phyloP scores from a whole-genome alignment of 2,329 filamentous ascomycete species.

The Coniosporium tulheliwenetii region DNA sequence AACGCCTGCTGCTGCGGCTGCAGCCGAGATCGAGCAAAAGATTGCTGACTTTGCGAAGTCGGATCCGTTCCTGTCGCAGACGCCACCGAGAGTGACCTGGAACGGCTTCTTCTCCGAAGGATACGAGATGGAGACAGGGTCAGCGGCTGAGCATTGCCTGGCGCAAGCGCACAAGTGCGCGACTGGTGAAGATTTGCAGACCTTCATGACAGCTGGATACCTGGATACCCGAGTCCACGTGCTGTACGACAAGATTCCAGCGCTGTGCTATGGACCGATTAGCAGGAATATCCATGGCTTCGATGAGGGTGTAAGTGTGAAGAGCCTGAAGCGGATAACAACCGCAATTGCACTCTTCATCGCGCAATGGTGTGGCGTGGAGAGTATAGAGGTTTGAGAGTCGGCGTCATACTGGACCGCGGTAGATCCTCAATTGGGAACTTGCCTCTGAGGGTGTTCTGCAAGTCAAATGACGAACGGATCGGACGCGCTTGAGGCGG shows the following conservation, averaged over 20 bases:
- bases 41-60: background rate
- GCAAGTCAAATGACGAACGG: too few species aligned
- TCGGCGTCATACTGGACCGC: too few species aligned
- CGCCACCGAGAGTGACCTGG: slow-evolving; percentile 8
- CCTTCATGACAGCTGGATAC: slow-evolving; percentile 3
- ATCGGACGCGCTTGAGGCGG: too few species aligned
- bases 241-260: slow-evolving; percentile 10
- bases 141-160: slow-evolving; percentile 7
- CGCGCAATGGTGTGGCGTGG: slow-evolving; percentile 9
- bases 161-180: slow-evolving; percentile 6
- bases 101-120: slow-evolving; percentile 12
- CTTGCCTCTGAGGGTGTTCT: too few species aligned
- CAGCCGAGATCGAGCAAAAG: slow-evolving; percentile 7
- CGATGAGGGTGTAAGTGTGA: slow-evolving; percentile 9
- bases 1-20: slow-evolving; percentile 7
- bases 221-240: slow-evolving; percentile 2
- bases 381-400: slow-evolving; percentile 9
- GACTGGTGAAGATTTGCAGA: slow-evolving; percentile 5
- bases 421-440: too few species aligned
- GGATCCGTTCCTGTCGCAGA: background rate
- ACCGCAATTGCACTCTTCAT: slow-evolving; percentile 3
- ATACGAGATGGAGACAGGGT: slow-evolving; percentile 8
- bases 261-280: slow-evolving; percentile 9
- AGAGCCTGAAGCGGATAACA: slow-evolving; percentile 9
- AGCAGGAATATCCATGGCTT: slow-evolving; percentile 8